Evolutionary conservation across 768 basidiomycete species (phyloP).

Genomic region (Phylloporus arenicola): DNA sequence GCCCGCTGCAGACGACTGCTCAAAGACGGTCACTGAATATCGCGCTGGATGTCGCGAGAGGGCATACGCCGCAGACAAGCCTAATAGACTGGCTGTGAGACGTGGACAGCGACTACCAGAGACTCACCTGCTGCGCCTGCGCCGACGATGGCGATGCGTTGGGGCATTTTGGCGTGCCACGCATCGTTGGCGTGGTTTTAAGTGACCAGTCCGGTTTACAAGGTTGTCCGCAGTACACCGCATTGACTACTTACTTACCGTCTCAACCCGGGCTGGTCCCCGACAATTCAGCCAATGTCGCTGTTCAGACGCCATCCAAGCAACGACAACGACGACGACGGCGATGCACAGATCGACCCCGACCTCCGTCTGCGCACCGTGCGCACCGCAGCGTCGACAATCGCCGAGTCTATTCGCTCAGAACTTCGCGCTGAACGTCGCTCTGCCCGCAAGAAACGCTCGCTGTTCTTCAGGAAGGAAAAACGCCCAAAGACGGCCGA

Average conservation of each 20-base stretch:
- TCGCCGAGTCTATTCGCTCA: constrained; percentile 78
- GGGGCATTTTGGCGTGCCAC: neutral
- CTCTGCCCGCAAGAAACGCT: constrained; percentile 42
- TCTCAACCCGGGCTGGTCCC: constrained; percentile 18
- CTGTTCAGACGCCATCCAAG: constrained; percentile 36
- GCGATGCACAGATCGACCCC: constrained; percentile 71
- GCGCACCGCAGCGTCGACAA: constrained; percentile 87
- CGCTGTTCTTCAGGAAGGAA: constrained; percentile 56
- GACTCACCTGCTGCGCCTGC: neutral
- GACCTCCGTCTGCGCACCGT: constrained; percentile 85
- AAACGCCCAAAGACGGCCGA: constrained; percentile 35
- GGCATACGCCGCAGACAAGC: neutral
- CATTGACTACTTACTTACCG: neutral
- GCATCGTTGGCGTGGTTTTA: neutral
- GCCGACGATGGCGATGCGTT: neutral
- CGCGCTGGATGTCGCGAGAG: neutral
- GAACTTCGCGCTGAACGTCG: constrained; percentile 65
- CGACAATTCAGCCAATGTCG: constrained; percentile 27
- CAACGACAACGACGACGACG: constrained; percentile 53
- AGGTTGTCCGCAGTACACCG: neutral
- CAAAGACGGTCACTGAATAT: neutral
- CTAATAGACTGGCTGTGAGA: neutral
- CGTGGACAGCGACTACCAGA: neutral
- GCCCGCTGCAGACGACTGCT: neutral
- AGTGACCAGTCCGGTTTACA: neutral